Percentiles rank a stretch among this genome's conserved stretches.
Evolutionary conservation across 192 early-diverging fungal genomes (phyloP).

Genomic region (Linnemannia schmuckeri): DNA sequence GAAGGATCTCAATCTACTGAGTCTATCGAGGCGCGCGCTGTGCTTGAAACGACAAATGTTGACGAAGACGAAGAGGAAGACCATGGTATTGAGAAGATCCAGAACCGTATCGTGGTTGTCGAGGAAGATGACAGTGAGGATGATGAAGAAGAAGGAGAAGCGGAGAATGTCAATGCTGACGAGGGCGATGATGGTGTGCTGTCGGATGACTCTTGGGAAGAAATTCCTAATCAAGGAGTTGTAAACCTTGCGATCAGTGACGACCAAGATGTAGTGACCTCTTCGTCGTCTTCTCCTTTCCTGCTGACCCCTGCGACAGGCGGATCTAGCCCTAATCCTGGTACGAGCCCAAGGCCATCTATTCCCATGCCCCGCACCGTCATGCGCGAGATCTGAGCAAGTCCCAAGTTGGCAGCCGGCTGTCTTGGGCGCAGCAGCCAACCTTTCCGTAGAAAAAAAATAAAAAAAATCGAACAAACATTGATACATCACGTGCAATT

Average conservation of each 20-base stretch:
- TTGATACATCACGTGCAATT: not conserved
- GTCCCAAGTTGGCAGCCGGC: not conserved
- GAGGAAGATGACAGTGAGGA: not conserved
- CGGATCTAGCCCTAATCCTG: not conserved
- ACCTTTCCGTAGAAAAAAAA: not conserved
- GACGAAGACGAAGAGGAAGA: not conserved
- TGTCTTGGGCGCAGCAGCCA: not conserved
- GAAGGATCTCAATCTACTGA: not conserved
- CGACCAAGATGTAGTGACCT: not conserved
- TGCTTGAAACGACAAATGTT: not conserved
- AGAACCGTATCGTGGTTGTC: not conserved
- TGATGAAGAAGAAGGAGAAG: constrained; percentile 13
- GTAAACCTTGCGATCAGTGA: constrained; percentile 17
- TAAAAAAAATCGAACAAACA: not conserved
- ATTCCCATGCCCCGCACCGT: not conserved
- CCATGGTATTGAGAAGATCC: constrained; percentile 12
- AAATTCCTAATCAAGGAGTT: constrained; percentile 23
- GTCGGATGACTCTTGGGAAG: constrained; percentile 54
- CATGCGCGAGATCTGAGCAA: not conserved
- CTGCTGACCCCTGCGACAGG: constrained; percentile 18
- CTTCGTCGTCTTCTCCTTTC: constrained; percentile 33
- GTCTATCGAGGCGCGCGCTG: not conserved
- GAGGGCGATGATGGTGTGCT: constrained; percentile 12
- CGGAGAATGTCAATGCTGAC: not conserved
- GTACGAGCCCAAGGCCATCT: not conserved